Base-by-base conservation (phyloP, 345 rosid species). In the Salix arbutifolia region DNA sequence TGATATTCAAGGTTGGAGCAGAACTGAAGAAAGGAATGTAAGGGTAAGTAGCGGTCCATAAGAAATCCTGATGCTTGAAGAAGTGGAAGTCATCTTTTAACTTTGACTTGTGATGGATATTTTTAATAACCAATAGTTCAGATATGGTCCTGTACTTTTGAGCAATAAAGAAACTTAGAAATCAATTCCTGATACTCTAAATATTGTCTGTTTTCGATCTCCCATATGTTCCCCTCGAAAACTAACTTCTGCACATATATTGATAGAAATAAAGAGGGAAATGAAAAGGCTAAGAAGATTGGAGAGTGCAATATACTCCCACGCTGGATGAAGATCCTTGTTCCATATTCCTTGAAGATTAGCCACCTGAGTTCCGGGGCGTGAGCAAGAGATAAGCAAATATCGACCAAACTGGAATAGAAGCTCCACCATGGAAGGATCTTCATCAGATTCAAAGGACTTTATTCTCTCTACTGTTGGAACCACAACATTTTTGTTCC, bases 291-390 rank as follows among this genome's bases (percentile, higher is more conserved):
- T 52, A 40, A 74, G 60, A 60, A 58, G 13, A 70, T n/a, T 44
- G 60, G 13, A 70, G 18, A 77, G 17, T 46, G 31, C 8, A 73
- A 86, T 94, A 11, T 87, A 96, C 98, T 96, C 96, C 98, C 98
- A 96, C 62, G 72, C 78, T 37, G 97, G 99, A 70, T 86, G 81
- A 76, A 91, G 79, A 84, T 93, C 94, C 70, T 83, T 83, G 87
- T 96, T 96, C 99, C 98, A 96, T 80, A 93, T 84, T 56, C 99
- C 99, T 74, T 96, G 98, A 83, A 93, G 86, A 80, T 96, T 93
- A 65, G 99, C 92, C 77, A 91, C 94, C 75, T 89, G 99, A 48
- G 94, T 91, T 84, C 97, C 96, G 3, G 96, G 97, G 74, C 92
- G 86, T 37, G 99, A 96, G 73, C 89, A 90, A 79, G 99, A 91